Evolutionary conservation across 2,329 filamentous ascomycete species (phyloP).

Genomic region (Colletotrichum magnum): DNA sequence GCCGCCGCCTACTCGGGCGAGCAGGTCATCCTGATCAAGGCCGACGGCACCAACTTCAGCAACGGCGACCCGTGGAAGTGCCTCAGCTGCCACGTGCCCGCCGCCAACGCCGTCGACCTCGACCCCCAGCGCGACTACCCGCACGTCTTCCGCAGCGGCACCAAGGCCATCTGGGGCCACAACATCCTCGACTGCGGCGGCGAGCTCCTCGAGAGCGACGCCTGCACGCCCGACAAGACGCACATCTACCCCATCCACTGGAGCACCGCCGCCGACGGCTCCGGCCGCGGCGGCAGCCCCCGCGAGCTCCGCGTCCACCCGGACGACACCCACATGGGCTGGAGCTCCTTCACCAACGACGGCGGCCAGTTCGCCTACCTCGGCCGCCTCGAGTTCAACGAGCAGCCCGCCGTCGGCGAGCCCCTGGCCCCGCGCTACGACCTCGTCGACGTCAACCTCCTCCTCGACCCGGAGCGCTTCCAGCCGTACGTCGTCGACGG

Average conservation of each 20-base stretch:
- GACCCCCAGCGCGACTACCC: slow-evolving; percentile 53
- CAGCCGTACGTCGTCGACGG: slow-evolving; percentile 45
- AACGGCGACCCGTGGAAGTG: slow-evolving; percentile 64
- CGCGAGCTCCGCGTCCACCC: slow-evolving; percentile 62
- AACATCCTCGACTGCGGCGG: slow-evolving; percentile 56
- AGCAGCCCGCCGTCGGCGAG: slow-evolving; percentile 47
- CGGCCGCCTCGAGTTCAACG: slow-evolving; percentile 57
- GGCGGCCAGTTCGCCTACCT: slow-evolving; percentile 51
- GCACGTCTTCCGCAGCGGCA: slow-evolving; percentile 57
- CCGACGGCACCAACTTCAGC: slow-evolving; percentile 55
- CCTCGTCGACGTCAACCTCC: slow-evolving; percentile 53
- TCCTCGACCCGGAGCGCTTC: slow-evolving; percentile 46
- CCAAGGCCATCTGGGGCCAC: slow-evolving; percentile 50
- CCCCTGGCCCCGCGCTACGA: slow-evolving; percentile 54
- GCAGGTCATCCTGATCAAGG: slow-evolving; percentile 59
- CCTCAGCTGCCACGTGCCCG: slow-evolving; percentile 58
- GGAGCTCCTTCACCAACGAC: slow-evolving; percentile 52
- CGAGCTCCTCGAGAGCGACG: slow-evolving; percentile 49
- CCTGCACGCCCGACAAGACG: slow-evolving; percentile 53
- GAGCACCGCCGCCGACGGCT: slow-evolving; percentile 50
- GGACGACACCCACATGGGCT: slow-evolving; percentile 59
- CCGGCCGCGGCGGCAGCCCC: slow-evolving; percentile 48
- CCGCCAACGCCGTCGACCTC: slow-evolving; percentile 47
- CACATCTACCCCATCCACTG: slow-evolving; percentile 59
- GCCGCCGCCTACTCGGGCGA: slow-evolving; percentile 56